Conservation (phyloP, 2,329 filamentous ascomycete species). For the Geosmithia flava region DNA sequence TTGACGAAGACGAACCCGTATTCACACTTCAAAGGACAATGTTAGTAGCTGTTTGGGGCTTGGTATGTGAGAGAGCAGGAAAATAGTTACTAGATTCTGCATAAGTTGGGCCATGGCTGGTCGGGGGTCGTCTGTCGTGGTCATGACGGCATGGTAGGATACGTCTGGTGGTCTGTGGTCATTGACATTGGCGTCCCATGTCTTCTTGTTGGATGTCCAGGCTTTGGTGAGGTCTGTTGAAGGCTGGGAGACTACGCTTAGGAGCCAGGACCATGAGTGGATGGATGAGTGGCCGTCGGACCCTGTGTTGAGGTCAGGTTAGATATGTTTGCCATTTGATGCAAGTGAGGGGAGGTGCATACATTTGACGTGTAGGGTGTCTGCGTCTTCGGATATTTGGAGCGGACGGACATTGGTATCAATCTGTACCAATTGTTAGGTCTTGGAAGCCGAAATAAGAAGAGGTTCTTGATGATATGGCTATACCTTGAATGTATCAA, state of each 20-base stretch:
- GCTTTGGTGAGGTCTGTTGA: background rate
- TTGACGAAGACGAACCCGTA: conserved; percentile 72
- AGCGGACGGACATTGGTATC: background rate
- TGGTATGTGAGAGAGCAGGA: background rate
- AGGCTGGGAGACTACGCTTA: background rate
- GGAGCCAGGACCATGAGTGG: background rate
- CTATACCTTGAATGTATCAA: conserved; percentile 29
- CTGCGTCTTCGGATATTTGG: conserved; percentile 13
- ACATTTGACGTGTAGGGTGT: background rate
- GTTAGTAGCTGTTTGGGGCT: background rate
- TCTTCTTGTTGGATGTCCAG: background rate
- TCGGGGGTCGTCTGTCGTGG: background rate
- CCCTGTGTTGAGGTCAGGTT: background rate
- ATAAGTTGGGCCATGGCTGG: conserved; percentile 32
- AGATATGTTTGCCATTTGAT: background rate
- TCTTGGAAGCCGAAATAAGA: background rate
- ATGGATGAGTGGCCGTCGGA: background rate
- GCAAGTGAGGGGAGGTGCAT: background rate
- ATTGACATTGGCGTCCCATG: background rate
- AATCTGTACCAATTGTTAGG: background rate
- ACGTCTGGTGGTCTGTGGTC: background rate
- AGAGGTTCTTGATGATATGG: too few species aligned
- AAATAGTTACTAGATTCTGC: conserved; percentile 43
- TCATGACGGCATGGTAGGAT: background rate
- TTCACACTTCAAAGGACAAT: conserved; percentile 13